Evolutionary conservation across 2,329 filamentous ascomycete genomes (phyloP).

Genomic region (Aspergillus fischeri): DNA sequence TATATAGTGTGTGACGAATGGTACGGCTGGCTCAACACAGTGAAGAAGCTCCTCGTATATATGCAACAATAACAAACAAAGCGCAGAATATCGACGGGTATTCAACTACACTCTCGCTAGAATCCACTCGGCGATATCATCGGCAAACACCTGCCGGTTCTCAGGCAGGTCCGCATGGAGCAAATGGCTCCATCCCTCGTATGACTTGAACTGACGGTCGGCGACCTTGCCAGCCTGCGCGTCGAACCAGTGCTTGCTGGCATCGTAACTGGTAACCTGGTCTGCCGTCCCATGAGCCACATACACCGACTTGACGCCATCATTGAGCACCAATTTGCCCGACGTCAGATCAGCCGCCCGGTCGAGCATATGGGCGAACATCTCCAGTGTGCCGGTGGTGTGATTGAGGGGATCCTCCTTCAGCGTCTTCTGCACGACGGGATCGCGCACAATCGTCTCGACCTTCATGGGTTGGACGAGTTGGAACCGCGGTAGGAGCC

Average conservation of each 20-base stretch:
- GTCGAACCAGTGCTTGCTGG: conserved; percentile 6
- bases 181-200: conserved; percentile 7
- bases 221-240: conserved; percentile 1
- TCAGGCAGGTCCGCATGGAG: conserved; percentile 5
- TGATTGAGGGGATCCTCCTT: conserved; percentile 5
- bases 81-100: not conserved
- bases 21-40: too few species aligned
- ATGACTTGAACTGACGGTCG: conserved; percentile 2
- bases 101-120: not conserved
- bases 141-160: not conserved
- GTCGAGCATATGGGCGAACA: conserved; percentile 5
- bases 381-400: conserved; percentile 4
- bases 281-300: conserved; percentile 6
- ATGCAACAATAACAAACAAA: not conserved
- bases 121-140: not conserved
- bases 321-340: not conserved
- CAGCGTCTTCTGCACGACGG: conserved; percentile 1
- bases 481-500: conserved; percentile 4
- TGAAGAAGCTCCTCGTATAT: not conserved
- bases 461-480: conserved; percentile 2
- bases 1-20: not conserved
- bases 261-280: conserved; percentile 5
- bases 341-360: not conserved
- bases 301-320: conserved; percentile 5
- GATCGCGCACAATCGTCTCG: conserved; percentile 7